Conservation (phyloP, 2,329 filamentous ascomycete species). For the Ceratocystis cacaofunesta region DNA sequence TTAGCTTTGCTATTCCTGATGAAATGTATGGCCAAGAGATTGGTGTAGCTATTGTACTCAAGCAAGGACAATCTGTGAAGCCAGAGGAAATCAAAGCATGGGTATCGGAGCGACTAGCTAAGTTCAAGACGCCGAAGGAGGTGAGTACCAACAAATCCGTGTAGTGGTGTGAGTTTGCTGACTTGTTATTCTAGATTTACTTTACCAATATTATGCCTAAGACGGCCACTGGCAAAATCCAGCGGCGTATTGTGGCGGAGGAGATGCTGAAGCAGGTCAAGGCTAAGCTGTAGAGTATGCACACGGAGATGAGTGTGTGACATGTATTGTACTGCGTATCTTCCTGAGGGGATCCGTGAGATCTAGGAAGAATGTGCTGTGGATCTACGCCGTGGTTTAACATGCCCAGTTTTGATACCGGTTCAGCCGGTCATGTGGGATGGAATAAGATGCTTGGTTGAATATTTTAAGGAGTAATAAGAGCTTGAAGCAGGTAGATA, state of each 20-base stretch:
- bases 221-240: slow-evolving; percentile 83
- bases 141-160: slow-evolving; percentile 26
- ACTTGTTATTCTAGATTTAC: slow-evolving; percentile 41
- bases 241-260: slow-evolving; percentile 73
- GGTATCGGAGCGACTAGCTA: slow-evolving; percentile 55
- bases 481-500: too few species aligned
- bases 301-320: too few species aligned
- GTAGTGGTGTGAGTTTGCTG: not conserved
- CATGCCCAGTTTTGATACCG: too few species aligned
- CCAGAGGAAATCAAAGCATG: slow-evolving; percentile 51
- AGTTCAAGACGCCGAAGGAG: slow-evolving; percentile 77
- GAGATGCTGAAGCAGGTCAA: slow-evolving; percentile 62
- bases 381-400: too few species aligned
- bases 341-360: too few species aligned
- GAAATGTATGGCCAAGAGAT: slow-evolving; percentile 75
- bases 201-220: slow-evolving; percentile 78
- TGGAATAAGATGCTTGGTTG: too few species aligned
- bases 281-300: slow-evolving; percentile 35
- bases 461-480: too few species aligned
- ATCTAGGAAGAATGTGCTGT: too few species aligned
- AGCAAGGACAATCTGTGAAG: slow-evolving; percentile 41
- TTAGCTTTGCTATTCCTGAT: slow-evolving; percentile 70
- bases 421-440: too few species aligned
- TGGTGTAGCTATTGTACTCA: slow-evolving; percentile 60
- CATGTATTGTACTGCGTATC: too few species aligned